Percentiles rank a stretch among this genome's conserved stretches.
phyloP scores from a whole-genome alignment of 2,329 filamentous ascomycete species.

The Cryphonectria naterciae region DNA sequence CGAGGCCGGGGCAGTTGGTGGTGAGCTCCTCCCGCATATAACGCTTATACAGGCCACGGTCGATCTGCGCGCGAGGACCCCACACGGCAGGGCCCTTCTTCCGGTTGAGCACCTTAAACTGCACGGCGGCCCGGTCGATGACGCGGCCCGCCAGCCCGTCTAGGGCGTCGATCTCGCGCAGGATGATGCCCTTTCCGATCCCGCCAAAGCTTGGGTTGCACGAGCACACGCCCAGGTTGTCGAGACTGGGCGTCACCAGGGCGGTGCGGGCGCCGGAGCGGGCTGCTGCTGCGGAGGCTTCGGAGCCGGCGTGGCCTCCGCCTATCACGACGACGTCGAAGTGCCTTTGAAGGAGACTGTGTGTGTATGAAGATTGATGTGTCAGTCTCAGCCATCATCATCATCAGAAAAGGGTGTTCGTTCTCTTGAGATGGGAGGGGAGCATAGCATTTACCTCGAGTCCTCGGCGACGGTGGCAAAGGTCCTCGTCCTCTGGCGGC shows the following conservation, averaged over 20 bases:
- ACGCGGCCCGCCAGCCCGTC: slow-evolving; percentile 87
- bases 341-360: slow-evolving; percentile 50
- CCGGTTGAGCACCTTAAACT: slow-evolving; percentile 86
- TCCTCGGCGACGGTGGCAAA: slow-evolving; percentile 41
- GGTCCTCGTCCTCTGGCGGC: slow-evolving; percentile 31
- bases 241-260: slow-evolving; percentile 82
- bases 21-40: slow-evolving; percentile 89
- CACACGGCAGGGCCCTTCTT: slow-evolving; percentile 94
- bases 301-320: slow-evolving; percentile 92
- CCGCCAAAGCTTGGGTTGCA: slow-evolving; percentile 97
- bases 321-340: slow-evolving; percentile 96
- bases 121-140: slow-evolving; percentile 92
- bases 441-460: slow-evolving; percentile 33
- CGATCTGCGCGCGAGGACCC: slow-evolving; percentile 96
- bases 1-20: slow-evolving; percentile 74
- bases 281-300: slow-evolving; percentile 90
- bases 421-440: too few relatives aligned
- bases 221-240: slow-evolving; percentile 92
- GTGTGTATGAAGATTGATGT: neutral
- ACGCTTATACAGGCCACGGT: slow-evolving; percentile 83
- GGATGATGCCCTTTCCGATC: slow-evolving; percentile 97
- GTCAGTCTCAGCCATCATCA: neutral
- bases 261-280: slow-evolving; percentile 86
- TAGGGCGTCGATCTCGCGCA: slow-evolving; percentile 92
- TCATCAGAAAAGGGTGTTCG: neutral